A percentile compares a stretch with the other conserved stretches of the same genome.
Evolutionary conservation across 164 flowering plant genomes (phyloP).

Genomic region (Vitis amurensis): DNA sequence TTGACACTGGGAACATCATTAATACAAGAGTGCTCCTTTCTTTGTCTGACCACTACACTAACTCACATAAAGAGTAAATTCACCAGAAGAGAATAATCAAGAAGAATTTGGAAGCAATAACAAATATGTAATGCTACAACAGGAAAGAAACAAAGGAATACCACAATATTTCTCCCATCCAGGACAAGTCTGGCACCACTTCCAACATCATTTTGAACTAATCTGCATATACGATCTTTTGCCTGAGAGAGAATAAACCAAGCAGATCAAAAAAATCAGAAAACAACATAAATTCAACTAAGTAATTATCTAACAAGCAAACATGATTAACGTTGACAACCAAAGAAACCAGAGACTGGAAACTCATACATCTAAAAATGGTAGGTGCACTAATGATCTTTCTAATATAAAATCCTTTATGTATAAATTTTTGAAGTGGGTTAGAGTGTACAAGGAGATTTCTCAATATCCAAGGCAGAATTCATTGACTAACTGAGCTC

Average conservation of each 20-base stretch:
- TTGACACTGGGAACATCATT: background rate
- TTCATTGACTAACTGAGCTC: too few relatives aligned
- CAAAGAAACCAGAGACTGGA: too few relatives aligned
- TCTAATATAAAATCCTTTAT: too few relatives aligned
- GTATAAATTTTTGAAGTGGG: too few relatives aligned
- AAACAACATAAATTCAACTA: background rate
- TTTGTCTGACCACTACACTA: background rate
- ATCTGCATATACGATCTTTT: conserved; percentile 20
- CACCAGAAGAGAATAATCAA: background rate
- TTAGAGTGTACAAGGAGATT: too few relatives aligned
- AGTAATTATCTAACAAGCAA: background rate
- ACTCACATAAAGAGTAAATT: background rate
- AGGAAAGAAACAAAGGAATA: conserved; percentile 9
- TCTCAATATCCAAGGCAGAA: too few relatives aligned
- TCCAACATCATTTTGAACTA: conserved; percentile 25
- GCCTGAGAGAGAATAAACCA: conserved; percentile 14
- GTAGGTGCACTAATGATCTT: too few relatives aligned
- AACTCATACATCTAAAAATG: too few relatives aligned
- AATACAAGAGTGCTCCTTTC: background rate
- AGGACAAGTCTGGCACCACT: conserved; percentile 30
- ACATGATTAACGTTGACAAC: background rate
- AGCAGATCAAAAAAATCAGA: background rate
- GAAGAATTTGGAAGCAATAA: background rate
- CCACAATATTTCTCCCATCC: conserved; percentile 30
- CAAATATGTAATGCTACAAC: background rate